Conservation (phyloP, 2,329 filamentous ascomycete genomes). For the Knoxdaviesia capensis region DNA sequence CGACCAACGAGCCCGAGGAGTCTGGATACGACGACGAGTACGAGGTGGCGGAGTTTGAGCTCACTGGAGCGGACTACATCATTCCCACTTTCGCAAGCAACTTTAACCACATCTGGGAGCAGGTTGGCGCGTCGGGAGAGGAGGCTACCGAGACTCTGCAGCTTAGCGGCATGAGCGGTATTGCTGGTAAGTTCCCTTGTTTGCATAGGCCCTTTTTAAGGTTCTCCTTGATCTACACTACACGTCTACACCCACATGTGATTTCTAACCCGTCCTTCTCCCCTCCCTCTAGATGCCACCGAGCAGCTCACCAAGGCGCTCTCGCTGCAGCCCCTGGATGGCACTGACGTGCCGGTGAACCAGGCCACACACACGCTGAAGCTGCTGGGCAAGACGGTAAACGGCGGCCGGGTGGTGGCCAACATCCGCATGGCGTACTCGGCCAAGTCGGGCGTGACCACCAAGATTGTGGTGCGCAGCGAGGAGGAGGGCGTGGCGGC, state of each 20-base stretch:
- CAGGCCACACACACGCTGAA: constrained; percentile 87
- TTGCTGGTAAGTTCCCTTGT: constrained; percentile 47
- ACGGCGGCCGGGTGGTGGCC: constrained; percentile 72
- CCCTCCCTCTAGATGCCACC: constrained; percentile 49
- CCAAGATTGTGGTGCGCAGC: constrained; percentile 79
- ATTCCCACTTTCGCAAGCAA: constrained; percentile 84
- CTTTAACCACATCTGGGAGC: constrained; percentile 92
- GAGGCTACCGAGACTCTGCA: constrained; percentile 84
- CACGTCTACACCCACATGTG: neutral
- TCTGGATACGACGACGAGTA: constrained; percentile 94
- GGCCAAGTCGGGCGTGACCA: constrained; percentile 80
- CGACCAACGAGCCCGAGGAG: constrained; percentile 81
- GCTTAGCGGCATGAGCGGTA: constrained; percentile 72
- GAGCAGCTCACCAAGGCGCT: constrained; percentile 74
- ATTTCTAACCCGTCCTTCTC: neutral
- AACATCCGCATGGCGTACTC: constrained; percentile 86
- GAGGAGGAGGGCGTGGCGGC: constrained; percentile 85
- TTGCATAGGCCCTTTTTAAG: too few species aligned
- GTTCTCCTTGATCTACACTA: neutral
- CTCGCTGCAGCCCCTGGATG: constrained; percentile 83
- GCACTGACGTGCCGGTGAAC: constrained; percentile 76
- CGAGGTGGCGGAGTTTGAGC: constrained; percentile 81
- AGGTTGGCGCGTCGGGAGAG: constrained; percentile 72
- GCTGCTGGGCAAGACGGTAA: constrained; percentile 86
- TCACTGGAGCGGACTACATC: constrained; percentile 83